Evolutionary conservation across 179 eudicot genomes (phyloP).

Genomic region (Dionaea muscipula): DNA sequence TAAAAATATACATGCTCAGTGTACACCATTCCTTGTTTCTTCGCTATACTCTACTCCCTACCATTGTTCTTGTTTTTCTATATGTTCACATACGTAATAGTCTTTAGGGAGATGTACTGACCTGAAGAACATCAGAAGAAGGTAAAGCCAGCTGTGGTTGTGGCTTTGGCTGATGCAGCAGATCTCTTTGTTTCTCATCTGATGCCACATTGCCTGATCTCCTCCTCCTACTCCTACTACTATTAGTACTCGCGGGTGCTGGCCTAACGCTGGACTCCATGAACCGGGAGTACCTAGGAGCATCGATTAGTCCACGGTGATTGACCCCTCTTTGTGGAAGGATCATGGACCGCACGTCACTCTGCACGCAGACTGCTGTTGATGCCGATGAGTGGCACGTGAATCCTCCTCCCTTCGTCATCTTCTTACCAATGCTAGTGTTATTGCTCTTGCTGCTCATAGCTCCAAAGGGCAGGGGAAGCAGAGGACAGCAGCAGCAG

Average conservation of each 20-base stretch:
- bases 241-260: slow-evolving; percentile 10
- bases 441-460: slow-evolving; percentile 16
- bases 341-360: slow-evolving; percentile 22
- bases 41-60: too few species aligned
- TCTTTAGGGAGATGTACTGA: background rate
- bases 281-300: slow-evolving; percentile 20
- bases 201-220: background rate
- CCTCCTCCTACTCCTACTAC: slow-evolving; percentile 10
- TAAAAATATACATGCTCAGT: too few species aligned
- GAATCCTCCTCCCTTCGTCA: slow-evolving; percentile 27
- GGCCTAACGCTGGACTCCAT: slow-evolving; percentile 10
- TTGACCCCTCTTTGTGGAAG: slow-evolving; percentile 18
- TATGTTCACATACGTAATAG: background rate
- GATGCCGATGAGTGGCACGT: slow-evolving; percentile 34
- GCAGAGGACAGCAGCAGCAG: background rate
- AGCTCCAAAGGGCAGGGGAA: background rate
- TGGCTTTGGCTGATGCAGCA: background rate
- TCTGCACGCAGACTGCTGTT: slow-evolving; percentile 26
- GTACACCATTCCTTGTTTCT: too few species aligned
- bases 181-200: background rate
- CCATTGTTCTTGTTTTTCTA: background rate
- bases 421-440: slow-evolving; percentile 12
- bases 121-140: slow-evolving; percentile 4
- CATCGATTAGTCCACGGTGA: slow-evolving; percentile 12
- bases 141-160: background rate